phyloP scores from a whole-genome alignment of 139 green algal species.

The Trebouxia sp. region DNA sequence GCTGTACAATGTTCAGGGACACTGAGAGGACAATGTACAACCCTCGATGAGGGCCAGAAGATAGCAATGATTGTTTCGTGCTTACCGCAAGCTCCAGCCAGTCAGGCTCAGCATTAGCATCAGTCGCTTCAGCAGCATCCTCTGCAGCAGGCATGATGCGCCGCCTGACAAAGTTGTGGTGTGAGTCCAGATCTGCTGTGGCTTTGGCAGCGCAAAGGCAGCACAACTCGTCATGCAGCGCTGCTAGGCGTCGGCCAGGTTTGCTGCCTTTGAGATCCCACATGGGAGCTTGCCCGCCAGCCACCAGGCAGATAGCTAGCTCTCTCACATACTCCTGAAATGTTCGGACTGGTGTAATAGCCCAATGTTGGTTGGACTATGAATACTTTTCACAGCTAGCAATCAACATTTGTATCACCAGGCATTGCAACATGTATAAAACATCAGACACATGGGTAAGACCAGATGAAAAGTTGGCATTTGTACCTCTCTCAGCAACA shows the following conservation, averaged over 20 bases:
- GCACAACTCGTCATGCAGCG: neutral
- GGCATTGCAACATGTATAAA: too few relatives aligned
- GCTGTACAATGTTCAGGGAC: too few relatives aligned
- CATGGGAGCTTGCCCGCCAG: neutral
- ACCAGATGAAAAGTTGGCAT: too few relatives aligned
- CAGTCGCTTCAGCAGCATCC: neutral
- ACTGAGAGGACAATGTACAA: too few relatives aligned
- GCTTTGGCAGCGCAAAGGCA: neutral
- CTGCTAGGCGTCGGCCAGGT: neutral
- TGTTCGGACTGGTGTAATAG: too few relatives aligned
- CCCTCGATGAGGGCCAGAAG: too few relatives aligned
- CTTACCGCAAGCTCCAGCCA: constrained; percentile 8
- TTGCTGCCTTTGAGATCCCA: neutral
- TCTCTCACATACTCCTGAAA: constrained; percentile 4
- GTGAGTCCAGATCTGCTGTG: neutral
- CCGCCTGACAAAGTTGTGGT: neutral
- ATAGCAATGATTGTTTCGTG: too few relatives aligned
- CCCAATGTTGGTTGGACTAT: too few relatives aligned
- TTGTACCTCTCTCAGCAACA: too few relatives aligned
- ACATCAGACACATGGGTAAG: too few relatives aligned
- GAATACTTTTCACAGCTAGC: too few relatives aligned
- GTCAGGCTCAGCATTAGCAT: neutral
- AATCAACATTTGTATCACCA: too few relatives aligned
- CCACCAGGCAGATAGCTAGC: neutral
- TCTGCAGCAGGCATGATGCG: neutral